Percentiles rank a stretch among this genome's conserved stretches.
phyloP scores from a whole-genome alignment of 1,284 basidiomycete genomes.

The Afroboletus lepidellus region DNA sequence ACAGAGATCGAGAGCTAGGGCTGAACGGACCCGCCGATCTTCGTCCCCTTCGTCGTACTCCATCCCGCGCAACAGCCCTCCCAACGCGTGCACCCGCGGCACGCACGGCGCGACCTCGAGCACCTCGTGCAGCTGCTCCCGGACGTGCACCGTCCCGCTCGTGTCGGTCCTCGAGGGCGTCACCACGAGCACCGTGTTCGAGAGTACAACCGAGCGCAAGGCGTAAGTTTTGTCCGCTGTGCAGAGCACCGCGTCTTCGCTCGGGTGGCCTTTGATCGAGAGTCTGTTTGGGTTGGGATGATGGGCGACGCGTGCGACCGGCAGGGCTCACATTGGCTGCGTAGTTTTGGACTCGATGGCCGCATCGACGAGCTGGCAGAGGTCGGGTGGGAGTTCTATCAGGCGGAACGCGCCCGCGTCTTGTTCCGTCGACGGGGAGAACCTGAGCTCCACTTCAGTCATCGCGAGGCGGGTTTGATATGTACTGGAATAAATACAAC shows the following conservation, averaged over 20 bases:
- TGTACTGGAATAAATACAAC: background rate
- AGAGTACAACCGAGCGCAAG: slow-evolving; percentile 79
- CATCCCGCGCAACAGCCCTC: slow-evolving; percentile 56
- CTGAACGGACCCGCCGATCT: slow-evolving; percentile 35
- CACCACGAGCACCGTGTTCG: slow-evolving; percentile 80
- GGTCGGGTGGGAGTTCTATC: slow-evolving; percentile 65
- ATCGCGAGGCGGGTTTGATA: slow-evolving; percentile 8
- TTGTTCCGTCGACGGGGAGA: slow-evolving; percentile 46
- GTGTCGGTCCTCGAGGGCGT: slow-evolving; percentile 46
- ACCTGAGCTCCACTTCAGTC: slow-evolving; percentile 44
- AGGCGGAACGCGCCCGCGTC: slow-evolving; percentile 60
- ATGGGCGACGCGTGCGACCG: background rate
- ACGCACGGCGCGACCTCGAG: slow-evolving; percentile 74
- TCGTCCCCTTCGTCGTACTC: slow-evolving; percentile 68
- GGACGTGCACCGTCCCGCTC: slow-evolving; percentile 52
- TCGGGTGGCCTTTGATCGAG: slow-evolving; percentile 75
- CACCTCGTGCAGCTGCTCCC: slow-evolving; percentile 73
- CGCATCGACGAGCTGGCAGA: slow-evolving; percentile 52
- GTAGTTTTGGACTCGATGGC: slow-evolving; percentile 33
- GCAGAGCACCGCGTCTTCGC: slow-evolving; percentile 88
- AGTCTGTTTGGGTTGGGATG: slow-evolving; percentile 44
- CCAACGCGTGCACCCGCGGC: slow-evolving; percentile 72
- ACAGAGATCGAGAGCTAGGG: too few relatives aligned
- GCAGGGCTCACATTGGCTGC: slow-evolving; percentile 19
- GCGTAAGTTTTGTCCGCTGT: slow-evolving; percentile 76